A percentile compares a stretch with the other conserved stretches of the same genome.
Conservation (phyloP, 2,329 filamentous ascomycete genomes). For the Alternaria ethzedia region DNA sequence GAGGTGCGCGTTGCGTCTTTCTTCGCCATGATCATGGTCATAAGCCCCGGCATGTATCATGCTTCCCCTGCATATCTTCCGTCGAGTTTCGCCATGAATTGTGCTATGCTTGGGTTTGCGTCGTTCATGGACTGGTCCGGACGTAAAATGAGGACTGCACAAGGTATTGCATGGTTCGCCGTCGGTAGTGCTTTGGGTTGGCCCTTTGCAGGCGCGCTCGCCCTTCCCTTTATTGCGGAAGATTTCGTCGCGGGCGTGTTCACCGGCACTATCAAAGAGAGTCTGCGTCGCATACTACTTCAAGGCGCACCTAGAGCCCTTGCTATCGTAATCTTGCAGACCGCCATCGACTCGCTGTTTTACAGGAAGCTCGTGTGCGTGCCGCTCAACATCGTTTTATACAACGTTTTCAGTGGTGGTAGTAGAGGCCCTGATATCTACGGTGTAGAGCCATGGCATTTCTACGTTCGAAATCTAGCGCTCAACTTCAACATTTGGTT, state of each 20-base stretch:
- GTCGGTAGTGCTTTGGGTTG: conserved; percentile 86
- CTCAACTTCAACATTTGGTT: conserved; percentile 98
- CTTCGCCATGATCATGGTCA: conserved; percentile 76
- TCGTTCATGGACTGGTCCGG: conserved; percentile 90
- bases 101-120: conserved; percentile 81
- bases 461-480: conserved; percentile 88
- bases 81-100: conserved; percentile 97
- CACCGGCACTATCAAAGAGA: conserved; percentile 65
- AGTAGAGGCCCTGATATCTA: conserved; percentile 88
- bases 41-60: conserved; percentile 92
- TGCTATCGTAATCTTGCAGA: conserved; percentile 71
- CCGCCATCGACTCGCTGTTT: conserved; percentile 79
- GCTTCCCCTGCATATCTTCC: conserved; percentile 86
- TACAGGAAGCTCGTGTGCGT: conserved; percentile 80
- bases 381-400: conserved; percentile 90
- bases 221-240: conserved; percentile 80
- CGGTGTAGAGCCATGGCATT: conserved; percentile 95
- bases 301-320: conserved; percentile 72
- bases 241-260: conserved; percentile 66
- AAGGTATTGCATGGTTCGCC: conserved; percentile 90
- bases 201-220: conserved; percentile 89
- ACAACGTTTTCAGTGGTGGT: conserved; percentile 87
- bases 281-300: conserved; percentile 65
- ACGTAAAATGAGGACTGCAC: conserved; percentile 73
- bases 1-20: conserved; percentile 85